Base-by-base conservation (phyloP, 805 yeast species). In the Spathaspora boniae region DNA sequence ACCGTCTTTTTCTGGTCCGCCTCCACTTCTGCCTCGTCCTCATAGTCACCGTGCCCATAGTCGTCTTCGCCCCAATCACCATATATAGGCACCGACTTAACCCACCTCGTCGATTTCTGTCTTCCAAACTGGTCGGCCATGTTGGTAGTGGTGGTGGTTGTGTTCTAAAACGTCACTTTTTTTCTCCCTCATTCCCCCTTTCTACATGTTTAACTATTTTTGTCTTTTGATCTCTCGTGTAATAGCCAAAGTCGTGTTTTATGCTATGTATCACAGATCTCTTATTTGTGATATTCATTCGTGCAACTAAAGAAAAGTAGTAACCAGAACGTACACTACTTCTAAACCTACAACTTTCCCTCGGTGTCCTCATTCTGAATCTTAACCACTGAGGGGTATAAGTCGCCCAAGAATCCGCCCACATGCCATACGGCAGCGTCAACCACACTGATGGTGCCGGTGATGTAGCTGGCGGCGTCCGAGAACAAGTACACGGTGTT, bases 391-490 rank as follows among this genome's bases (percentile, higher is more conserved):
- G 37, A 39, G 0, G 72, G 72, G 40, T 67, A 67, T 37, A 64
- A 43, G 23, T 51, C 58, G 9, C 62, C 60, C 45, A 46, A 44
- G 25, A 57, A 42, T 12, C 49, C 46, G 9, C 89, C 87, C 54
- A 78, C 65, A 53, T 86, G 95, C 96, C 97, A 88, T 39, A 76
- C 70, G 2, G 82, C 98, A 34, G 97, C 97, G 61, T 89, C 98
- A 4, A 91, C 96, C 12, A 86, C 82, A 25, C 77, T 70, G 11
- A 80, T 66, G 4, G 87, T 76, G 11, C 97, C 97, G 9, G 83
- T 80, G 20, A 89, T 71, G 56, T 79, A 89, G 4, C 65, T 47
- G 5, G 89, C 87, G 4, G 96, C 95, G 2, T 82, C 83, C 32
- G 95, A 84, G 50, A 89, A 84, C 48, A 91, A 64, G 54, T 66